Evolutionary conservation across 2,329 filamentous ascomycete species (phyloP).

Genomic region (Hortaea sp.): DNA sequence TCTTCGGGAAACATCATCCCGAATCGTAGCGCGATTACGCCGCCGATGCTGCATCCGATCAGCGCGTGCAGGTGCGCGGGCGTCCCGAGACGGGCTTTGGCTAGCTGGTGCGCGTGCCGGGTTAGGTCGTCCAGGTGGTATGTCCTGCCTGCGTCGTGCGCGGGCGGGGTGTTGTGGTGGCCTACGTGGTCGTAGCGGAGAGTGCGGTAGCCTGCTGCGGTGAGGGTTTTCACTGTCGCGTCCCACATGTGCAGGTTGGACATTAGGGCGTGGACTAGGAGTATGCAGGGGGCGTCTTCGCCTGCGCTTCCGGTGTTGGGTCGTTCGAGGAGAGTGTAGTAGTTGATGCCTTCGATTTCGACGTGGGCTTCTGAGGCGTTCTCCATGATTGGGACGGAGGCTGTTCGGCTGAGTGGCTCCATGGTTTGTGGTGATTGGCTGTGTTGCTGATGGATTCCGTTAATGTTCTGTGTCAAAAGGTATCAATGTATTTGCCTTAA

Average conservation of each 20-base stretch:
- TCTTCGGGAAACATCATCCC: conserved; percentile 17
- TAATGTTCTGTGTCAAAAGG: no score
- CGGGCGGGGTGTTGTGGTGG: conserved; percentile 15
- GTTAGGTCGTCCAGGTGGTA: conserved; percentile 17
- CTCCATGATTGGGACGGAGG: conserved; percentile 1
- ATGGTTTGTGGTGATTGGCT: not conserved
- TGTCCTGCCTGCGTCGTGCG: not conserved
- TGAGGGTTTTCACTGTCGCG: conserved; percentile 12
- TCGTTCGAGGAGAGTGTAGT: conserved; percentile 15
- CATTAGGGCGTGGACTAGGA: conserved; percentile 22
- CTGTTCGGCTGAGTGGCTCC: not conserved
- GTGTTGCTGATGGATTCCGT: not conserved
- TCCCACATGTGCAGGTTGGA: conserved; percentile 20
- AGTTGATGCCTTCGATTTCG: conserved; percentile 16
- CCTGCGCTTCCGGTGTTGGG: conserved; percentile 3
- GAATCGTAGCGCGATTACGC: conserved; percentile 18
- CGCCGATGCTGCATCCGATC: conserved; percentile 21
- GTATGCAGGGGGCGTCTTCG: conserved; percentile 2
- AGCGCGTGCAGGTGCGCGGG: conserved; percentile 10
- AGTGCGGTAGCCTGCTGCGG: conserved; percentile 15
- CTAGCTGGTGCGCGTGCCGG: conserved; percentile 16
- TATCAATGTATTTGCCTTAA: no score
- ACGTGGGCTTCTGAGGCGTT: conserved; percentile 6
- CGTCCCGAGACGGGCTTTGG: conserved; percentile 7
- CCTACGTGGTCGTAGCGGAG: conserved; percentile 21